Percentiles rank a stretch among this genome's conserved stretches.
These are phyloP conservation scores for Cinnamomum micranthum DNA, from an alignment of 164 flowering plant genomes.

Conservation along the genomic window DNA sequence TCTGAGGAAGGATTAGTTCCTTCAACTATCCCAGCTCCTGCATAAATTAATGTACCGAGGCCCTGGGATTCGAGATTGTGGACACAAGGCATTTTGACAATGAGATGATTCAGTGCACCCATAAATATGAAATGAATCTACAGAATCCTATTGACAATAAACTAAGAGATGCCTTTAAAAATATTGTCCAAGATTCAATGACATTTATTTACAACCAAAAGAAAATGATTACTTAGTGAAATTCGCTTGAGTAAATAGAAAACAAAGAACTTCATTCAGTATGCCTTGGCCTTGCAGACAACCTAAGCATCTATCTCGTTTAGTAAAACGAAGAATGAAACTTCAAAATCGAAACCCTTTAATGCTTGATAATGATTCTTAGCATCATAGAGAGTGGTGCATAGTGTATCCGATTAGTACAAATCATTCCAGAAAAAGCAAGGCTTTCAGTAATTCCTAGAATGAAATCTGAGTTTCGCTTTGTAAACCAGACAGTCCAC, in stretches of 20 bases:
- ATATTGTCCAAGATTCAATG: neutral
- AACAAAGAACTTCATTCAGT: neutral
- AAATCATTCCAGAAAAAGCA: too few species aligned
- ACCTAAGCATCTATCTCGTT: too few species aligned
- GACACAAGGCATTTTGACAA: constrained; percentile 2
- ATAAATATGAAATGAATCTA: neutral
- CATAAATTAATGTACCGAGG: constrained; percentile 68
- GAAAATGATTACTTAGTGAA: neutral
- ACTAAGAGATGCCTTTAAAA: neutral
- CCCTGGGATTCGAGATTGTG: constrained; percentile 38
- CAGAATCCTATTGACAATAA: neutral
- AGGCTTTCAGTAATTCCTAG: too few species aligned
- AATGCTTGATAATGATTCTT: too few species aligned
- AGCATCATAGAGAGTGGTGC: too few species aligned
- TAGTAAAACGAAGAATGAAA: too few species aligned
- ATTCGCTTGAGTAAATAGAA: neutral
- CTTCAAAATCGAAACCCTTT: too few species aligned
- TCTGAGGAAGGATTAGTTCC: constrained; percentile 73
- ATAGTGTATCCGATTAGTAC: too few species aligned
- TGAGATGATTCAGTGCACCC: neutral
- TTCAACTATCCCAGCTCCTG: constrained; percentile 92
- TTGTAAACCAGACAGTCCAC: too few species aligned
- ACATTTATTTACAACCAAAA: neutral
- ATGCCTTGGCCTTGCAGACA: too few species aligned
- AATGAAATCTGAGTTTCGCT: too few species aligned